Percentiles rank a stretch among this genome's conserved stretches.
Conservation (phyloP, 129 eudicot genomes). For the Flaveria sonorensis region DNA sequence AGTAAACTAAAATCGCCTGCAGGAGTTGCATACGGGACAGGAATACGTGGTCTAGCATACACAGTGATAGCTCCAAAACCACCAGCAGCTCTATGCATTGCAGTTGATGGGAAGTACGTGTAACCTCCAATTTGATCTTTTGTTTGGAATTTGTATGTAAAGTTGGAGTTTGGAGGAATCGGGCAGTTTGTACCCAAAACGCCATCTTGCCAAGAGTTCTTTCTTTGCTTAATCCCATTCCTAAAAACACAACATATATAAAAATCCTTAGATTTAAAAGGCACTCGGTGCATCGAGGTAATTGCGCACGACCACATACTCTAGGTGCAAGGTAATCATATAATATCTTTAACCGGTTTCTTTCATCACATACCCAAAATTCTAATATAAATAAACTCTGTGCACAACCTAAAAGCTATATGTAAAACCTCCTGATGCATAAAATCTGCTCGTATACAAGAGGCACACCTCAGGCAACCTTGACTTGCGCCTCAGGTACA, state of each 20-base stretch:
- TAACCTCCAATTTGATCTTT: conserved; percentile 97
- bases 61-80: conserved; percentile 91
- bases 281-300: too few relatives aligned
- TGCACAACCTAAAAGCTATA: too few relatives aligned
- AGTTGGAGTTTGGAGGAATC: conserved; percentile 84
- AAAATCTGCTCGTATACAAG: too few relatives aligned
- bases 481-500: too few relatives aligned
- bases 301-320: too few relatives aligned
- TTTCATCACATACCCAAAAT: too few relatives aligned
- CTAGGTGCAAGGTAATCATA: too few relatives aligned
- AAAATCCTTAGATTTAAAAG: background rate
- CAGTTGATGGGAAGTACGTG: conserved; percentile 92
- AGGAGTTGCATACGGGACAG: conserved; percentile 84
- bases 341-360: too few relatives aligned
- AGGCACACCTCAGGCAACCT: too few relatives aligned
- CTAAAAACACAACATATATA: conserved; percentile 34
- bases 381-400: too few relatives aligned
- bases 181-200: conserved; percentile 97
- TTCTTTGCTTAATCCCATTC: conserved; percentile 96
- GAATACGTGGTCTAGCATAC: conserved; percentile 77
- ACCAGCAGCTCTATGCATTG: conserved; percentile 90
- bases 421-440: too few relatives aligned
- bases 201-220: conserved; percentile 98
- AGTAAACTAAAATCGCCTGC: conserved; percentile 82
- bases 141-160: conserved; percentile 79